Evolutionary conservation across 2,329 filamentous ascomycete genomes (phyloP), one percentile per base, ranked within the genome.

Genomic region (Talaromyces rugulosus): DNA sequence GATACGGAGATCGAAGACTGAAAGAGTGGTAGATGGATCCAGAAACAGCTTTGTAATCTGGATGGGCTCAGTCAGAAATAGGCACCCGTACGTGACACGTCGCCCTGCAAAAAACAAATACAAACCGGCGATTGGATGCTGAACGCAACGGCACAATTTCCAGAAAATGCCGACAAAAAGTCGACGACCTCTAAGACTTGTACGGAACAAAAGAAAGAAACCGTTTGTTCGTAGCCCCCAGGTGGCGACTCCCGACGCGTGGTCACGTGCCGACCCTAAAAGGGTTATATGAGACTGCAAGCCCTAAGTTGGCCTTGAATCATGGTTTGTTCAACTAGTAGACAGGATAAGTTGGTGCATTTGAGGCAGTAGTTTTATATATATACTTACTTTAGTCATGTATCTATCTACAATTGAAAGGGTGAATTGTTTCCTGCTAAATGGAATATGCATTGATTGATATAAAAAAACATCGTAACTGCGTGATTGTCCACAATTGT

Each of bases 1-100:
- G n/a, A 16, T 52, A 11, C 31, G 18, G 5, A 18, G 36, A 30
- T 42, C 33, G 11, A 42, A 42, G n/a, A 33, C 18, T 55, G 40
- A 12, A 28, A 30, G 36, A 40, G 33, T 27, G 51, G 56, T 63
- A 34, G 58, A 63, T 59, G 31, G 40, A 59, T 61, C 62, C 47
- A 61, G 56, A 63, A 59, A 61, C 40, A 59, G 62, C 55, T 61
- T 61, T 61, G 59, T 63, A 63, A 63, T 61, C 62, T 57, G 56
- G 30, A 34, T 27, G n/a, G 27, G 44, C 33, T 54, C 50, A 18
- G 16, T 9, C 9, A 34, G 14, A 16, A 36, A 18, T 16, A 28
- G 54, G 33, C 33, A 56, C 54, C 18, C 54, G 16, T 16, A 36
- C 18, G 14, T 27, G 56, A 51, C 56, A 50, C 56, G 56, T 58